Base-by-base conservation (phyloP, 805 yeast genomes). In the Wickerhamomyces rabaulensis region DNA sequence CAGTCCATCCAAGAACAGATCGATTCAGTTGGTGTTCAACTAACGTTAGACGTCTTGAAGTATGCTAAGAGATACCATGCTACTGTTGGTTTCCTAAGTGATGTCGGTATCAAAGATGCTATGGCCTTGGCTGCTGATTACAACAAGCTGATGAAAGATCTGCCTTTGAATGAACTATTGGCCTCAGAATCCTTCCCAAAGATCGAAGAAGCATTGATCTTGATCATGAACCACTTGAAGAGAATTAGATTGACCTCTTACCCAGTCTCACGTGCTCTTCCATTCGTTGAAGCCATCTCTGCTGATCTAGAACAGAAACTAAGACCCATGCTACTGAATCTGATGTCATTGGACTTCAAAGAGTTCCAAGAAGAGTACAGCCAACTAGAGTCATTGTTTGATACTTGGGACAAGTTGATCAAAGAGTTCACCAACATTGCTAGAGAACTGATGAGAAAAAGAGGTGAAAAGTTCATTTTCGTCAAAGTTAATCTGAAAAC, bases 11-110 rank as follows among this genome's bases (percentile, higher is more conserved):
- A 78, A 44, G 68, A 70, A 1, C 96, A 89, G 58, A 63, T 87
- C 1, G 62, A 71, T 3, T 68, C 78, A 1, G 70, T 73, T 0
- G 82, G 78, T 31, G 77, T 88, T 1, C 66, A 64, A 19, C 61
- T 76, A 9, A 79, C 94, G 0, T 63, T 89, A 13, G 78, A 76
- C 1, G 67, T 86, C 0, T 68, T 91, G 46, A 77, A 78, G 49
- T 67, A 74, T 15, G 89, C 90, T 3, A 90, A 87, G 54, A 71
- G 97, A 52, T 87, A 82, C 58, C 95, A 87, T 60, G 82, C 88
- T 1, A 82, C 91, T 0, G 76, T 80, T n/a, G 74, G 84, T 31
- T 84, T 87, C 55, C 67, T 77, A 29, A 78, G 88, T 6, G 95
- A 87, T 56, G 80, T 85, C 2, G 87, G 88, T 0, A 64, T 92